Base-by-base conservation (phyloP, 208 protist species). In the Wallacemonas sp. region DNA sequence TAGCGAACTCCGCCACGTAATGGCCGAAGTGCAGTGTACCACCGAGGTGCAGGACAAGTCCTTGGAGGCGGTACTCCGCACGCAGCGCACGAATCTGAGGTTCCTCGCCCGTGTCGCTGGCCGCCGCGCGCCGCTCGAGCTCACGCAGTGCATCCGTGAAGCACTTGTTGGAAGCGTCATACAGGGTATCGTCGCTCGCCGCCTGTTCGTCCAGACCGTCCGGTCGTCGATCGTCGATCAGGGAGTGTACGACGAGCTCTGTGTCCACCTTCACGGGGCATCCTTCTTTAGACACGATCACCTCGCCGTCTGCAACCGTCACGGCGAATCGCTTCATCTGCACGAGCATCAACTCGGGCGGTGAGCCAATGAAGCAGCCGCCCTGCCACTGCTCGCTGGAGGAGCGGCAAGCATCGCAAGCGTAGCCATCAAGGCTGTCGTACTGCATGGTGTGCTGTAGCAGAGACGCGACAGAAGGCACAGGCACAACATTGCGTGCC, bases 241-340 rank as follows among this genome's bases (percentile, higher is more conserved):
- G 54, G 1, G 71, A 57, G 57, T 64, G 66, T n/a, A 80, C 45
- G 21, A 42, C 60, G 15, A 85, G 37, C 19, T 72, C 36, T 19
- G 66, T 50, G 54, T 76, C 67, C 24, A 79, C 52, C 17, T 66
- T 29, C 26, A 78, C 60, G 19, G 61, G 63, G 10, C 68, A 70
- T n/a, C 54, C 58, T 32, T 83, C 70, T 27, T 83, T 78, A 27
- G 72, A 76, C 8, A 79, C 50, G 36, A 38, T n/a, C 19, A 69
- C 71, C 24, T 22, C 54, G 24, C 63, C 67, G 1, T 48, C 62
- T 1, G 3, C 37, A 30, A 37, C n/a, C 3, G 65, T 24, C 44
- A 71, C 69, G 41, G 76, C 54, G 57, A 92, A 94, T 17, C 88
- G 79, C 68, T 94, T 94, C 33, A 94, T 64, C 57, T 94, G 88